Base-by-base conservation (phyloP, 2,329 filamentous ascomycete species). In the Pseudonectria buxi region DNA sequence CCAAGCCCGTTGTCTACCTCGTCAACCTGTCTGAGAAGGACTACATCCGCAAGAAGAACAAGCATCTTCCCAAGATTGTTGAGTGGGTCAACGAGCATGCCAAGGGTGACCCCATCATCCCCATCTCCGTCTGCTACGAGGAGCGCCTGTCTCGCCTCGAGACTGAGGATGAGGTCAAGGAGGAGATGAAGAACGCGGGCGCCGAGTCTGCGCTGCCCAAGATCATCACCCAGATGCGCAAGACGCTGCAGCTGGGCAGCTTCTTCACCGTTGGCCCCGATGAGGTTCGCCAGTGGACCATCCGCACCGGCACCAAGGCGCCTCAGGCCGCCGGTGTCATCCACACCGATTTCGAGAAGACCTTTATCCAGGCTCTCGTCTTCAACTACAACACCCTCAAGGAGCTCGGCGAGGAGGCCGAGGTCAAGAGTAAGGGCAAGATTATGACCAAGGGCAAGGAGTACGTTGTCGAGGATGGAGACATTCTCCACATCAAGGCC, bases 21-120 rank as follows among this genome's bases (percentile, higher is more conserved):
- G 86, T 96, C 69, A 98, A 98, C 71, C 71, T 98, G 43, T 95
- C 87, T 45, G 94, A 98, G 71, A 89, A 81, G 66, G 92, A 98
- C 66, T 98, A 89, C 64, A 82, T 95, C 58, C 84, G 92, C 57
- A 92, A 96, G 72, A 98, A 96, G 83, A 98, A 98, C 78, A 98
- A 98, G 81, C 81, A 98, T 68, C 78, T 98, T 37, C 78, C 85
- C 49, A 92, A 90, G 70, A 82, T 96, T 50, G 86, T 85, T 41
- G 85, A 92, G 61, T 98, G 92, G 92, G 81, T 95, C 64, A 94
- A 96, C 71, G 78, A 85, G 61, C 76, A 98, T 62, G 86, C 89
- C 6, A 64, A 79, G 35, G 88, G 87, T 39, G 89, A 95, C 57
- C 86, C 89, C 33, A 82, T 96, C 56, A 86, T 98, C 40, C 92